Evolutionary conservation across 768 basidiomycete genomes (phyloP).

Genomic region (Lanmaoa pseudosensibilis): DNA sequence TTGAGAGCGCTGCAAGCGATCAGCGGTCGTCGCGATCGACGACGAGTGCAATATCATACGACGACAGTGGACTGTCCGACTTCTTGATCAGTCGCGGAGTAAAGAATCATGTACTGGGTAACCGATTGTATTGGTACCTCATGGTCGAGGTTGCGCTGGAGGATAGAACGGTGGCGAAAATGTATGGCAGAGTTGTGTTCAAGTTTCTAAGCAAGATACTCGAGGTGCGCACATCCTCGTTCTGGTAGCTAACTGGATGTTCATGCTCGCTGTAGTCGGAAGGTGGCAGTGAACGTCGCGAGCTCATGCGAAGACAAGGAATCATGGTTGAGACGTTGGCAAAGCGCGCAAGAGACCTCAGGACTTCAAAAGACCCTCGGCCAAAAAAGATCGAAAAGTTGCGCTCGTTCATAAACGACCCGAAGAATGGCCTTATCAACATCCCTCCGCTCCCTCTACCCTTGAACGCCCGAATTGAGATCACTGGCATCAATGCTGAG

Average conservation of each 20-base stretch:
- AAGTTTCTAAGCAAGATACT: conserved; percentile 87
- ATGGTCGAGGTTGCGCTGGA: conserved; percentile 94
- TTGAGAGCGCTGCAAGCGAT: conserved; percentile 80
- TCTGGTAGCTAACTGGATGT: neutral
- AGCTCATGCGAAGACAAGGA: conserved; percentile 88
- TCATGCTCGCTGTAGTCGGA: conserved; percentile 47
- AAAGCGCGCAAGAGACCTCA: conserved; percentile 82
- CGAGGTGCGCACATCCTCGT: conserved; percentile 54
- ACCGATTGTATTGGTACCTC: conserved; percentile 95
- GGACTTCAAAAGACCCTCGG: conserved; percentile 87
- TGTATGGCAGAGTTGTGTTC: conserved; percentile 90
- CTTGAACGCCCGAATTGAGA: conserved; percentile 80
- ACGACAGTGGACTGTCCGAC: conserved; percentile 90
- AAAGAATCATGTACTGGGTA: conserved; percentile 80
- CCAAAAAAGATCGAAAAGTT: conserved; percentile 98
- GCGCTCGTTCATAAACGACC: conserved; percentile 78
- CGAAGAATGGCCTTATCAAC: conserved; percentile 78
- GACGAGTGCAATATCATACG: conserved; percentile 76
- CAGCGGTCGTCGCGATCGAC: conserved; percentile 73
- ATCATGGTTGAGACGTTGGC: conserved; percentile 85
- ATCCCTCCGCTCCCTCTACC: conserved; percentile 86
- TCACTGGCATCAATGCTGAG: conserved; percentile 87
- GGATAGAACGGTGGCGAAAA: conserved; percentile 83
- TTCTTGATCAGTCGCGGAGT: conserved; percentile 88
- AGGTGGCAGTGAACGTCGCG: conserved; percentile 78